A percentile compares a stretch with the other conserved stretches of the same genome.
Evolutionary conservation across 139 green algal species (phyloP).

Genomic region (Coelastrella sp.): DNA sequence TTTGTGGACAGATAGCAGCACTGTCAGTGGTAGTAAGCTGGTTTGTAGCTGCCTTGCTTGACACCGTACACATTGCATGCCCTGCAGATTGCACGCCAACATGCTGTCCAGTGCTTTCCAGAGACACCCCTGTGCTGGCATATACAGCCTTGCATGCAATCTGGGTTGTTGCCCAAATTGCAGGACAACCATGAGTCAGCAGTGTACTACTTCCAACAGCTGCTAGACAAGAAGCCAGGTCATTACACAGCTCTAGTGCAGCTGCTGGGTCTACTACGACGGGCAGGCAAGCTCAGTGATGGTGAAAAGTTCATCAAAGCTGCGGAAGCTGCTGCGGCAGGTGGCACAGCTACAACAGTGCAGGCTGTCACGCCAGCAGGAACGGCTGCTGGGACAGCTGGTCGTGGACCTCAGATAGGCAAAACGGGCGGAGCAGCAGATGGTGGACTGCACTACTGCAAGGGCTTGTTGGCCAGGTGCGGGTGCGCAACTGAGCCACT

Average conservation of each 20-base stretch:
- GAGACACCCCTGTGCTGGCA: no score
- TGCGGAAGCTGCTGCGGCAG: constrained; percentile 30
- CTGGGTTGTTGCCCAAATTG: neutral
- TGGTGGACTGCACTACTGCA: constrained; percentile 79
- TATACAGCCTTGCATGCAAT: no score
- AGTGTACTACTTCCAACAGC: constrained; percentile 84
- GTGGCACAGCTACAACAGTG: neutral
- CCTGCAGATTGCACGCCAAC: no score
- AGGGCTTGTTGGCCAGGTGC: constrained; percentile 59
- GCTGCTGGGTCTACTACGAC: constrained; percentile 72
- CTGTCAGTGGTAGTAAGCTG: neutral
- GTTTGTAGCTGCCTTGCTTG: no score
- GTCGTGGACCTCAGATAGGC: neutral
- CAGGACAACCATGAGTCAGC: constrained; percentile 83
- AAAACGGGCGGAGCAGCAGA: constrained; percentile 46
- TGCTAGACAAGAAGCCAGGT: constrained; percentile 75
- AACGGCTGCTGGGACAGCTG: neutral
- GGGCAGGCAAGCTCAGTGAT: constrained; percentile 38
- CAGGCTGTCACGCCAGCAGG: constrained; percentile 8
- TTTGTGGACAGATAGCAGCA: neutral
- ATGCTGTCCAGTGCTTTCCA: no score
- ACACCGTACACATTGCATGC: no score
- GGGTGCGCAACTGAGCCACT: no score
- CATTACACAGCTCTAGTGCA: constrained; percentile 79
- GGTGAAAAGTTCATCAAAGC: constrained; percentile 38